phyloP scores from a whole-genome alignment of 2,329 filamentous ascomycete genomes.

The Pestalotiopsis sp. region DNA sequence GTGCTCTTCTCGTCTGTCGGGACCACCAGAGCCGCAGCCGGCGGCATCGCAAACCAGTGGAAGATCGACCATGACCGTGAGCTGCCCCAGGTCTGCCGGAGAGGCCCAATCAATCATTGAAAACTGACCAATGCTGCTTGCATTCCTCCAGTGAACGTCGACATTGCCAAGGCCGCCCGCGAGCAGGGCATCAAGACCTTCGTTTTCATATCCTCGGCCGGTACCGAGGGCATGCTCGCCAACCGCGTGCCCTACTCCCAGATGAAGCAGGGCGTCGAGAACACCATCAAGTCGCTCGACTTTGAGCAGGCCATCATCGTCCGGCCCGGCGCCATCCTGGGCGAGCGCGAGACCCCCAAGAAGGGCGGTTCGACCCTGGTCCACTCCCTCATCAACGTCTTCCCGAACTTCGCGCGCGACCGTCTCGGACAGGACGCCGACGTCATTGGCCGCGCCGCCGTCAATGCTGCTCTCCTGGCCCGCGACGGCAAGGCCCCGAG shows the following conservation, averaged over 20 bases:
- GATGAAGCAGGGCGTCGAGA: conserved; percentile 91
- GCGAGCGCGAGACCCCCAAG: conserved; percentile 61
- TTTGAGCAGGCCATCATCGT: conserved; percentile 80
- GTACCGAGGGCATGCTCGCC: conserved; percentile 43
- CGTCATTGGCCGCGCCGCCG: conserved; percentile 70
- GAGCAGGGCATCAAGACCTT: conserved; percentile 72
- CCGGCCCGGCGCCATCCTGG: conserved; percentile 75
- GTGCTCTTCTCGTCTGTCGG: conserved; percentile 79
- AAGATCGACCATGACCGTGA: conserved; percentile 78
- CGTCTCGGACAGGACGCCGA: conserved; percentile 73
- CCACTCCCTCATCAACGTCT: conserved; percentile 54
- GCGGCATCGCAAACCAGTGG: conserved; percentile 77
- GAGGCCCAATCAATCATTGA: not conserved
- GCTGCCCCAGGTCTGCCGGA: conserved; percentile 6
- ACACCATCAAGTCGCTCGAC: conserved; percentile 68
- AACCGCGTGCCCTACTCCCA: conserved; percentile 53
- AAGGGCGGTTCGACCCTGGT: conserved; percentile 61
- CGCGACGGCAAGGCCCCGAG: conserved; percentile 60
- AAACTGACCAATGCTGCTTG: conserved; percentile 3
- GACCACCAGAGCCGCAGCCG: conserved; percentile 76
- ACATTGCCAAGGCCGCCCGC: conserved; percentile 75
- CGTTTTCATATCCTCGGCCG: conserved; percentile 71
- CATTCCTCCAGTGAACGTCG: conserved; percentile 64
- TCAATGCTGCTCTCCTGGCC: conserved; percentile 60
- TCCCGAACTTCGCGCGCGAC: conserved; percentile 66